These are phyloP conservation scores for Nymphaea colorata DNA, from an alignment of 164 flowering plant species.

Conservation along the genomic window DNA sequence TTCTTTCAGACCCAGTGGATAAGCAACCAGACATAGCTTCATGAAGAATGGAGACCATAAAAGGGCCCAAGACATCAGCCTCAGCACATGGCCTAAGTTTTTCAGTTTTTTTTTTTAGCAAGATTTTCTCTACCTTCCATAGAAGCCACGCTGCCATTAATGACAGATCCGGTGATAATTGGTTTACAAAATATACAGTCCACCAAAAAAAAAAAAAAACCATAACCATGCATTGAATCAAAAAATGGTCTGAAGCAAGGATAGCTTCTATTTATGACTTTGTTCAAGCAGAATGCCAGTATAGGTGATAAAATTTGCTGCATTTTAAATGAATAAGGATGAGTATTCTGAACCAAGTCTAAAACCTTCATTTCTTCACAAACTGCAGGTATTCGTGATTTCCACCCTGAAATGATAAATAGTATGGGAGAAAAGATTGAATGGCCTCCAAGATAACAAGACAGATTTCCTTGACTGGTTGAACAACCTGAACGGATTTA, in stretches of 20 bases:
- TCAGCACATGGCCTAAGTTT: conserved; percentile 97
- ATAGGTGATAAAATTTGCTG: conserved; percentile 57
- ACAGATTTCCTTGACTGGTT: conserved; percentile 77
- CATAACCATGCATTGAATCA: conserved; percentile 91
- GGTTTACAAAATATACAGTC: conserved; percentile 92
- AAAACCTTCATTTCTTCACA: conserved; percentile 61
- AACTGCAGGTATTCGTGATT: conserved; percentile 59
- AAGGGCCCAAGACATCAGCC: conserved; percentile 93
- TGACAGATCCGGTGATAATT: conserved; percentile 65
- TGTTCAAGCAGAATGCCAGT: conserved; percentile 70
- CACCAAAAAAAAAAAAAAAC: conserved; percentile 55
- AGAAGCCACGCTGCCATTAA: conserved; percentile 58
- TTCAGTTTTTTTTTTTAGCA: conserved; percentile 76
- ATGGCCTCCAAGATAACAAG: conserved; percentile 67
- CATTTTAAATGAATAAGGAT: conserved; percentile 93
- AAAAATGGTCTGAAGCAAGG: conserved; percentile 53
- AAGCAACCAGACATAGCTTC: conserved; percentile 91
- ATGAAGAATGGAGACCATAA: conserved; percentile 86
- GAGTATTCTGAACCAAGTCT: conserved; percentile 56
- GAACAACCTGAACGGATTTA: conserved; percentile 76
- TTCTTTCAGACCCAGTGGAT: conserved; percentile 58
- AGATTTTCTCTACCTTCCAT: conserved; percentile 56
- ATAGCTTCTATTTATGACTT: conserved; percentile 47
- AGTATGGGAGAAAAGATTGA: conserved; percentile 74
- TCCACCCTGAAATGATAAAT: conserved; percentile 50